Base-by-base conservation (phyloP, 164 flowering plant genomes). In the Stephania yunnanensis region DNA sequence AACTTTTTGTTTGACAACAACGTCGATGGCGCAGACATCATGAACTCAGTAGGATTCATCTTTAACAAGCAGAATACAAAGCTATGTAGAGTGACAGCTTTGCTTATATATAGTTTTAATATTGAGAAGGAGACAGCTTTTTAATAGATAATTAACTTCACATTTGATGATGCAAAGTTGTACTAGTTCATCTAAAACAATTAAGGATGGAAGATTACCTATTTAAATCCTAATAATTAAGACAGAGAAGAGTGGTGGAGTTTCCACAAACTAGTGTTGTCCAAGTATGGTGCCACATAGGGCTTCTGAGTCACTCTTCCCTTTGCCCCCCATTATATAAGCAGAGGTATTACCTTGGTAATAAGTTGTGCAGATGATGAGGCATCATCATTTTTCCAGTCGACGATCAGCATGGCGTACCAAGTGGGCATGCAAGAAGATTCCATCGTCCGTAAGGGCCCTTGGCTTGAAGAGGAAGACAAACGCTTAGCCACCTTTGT, bases 391-490 rank as follows among this genome's bases (percentile, higher is more conserved):
- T n/a, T 10, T 61, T 5, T 61, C 66, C 66, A 7, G n/a, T 25
- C 20, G 9, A 61, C 20, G 66, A 76, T 8, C 75, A 36, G 42
- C 42, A 75, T 77, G 76, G 74, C 72, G 17, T 72, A 75, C 66
- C 77, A 74, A 80, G 74, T 71, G 68, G 74, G 80, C 76, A 83
- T 83, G 77, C 82, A 84, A 76, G 86, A 79, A 71, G 78, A 77
- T 17, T 78, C 74, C 1, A 19, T 19, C 9, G 25, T 86, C 74
- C 87, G 90, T 9, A 90, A 80, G 81, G 93, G 97, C 68, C 86
- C 89, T 72, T 92, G 97, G 97, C 78, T 80, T 22, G 83, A 87
- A 69, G 92, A 88, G 75, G 94, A 90, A 83, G 94, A 92, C 65
- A 80, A 87, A 65, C 73, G 45, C 36, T 75, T 92, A 30, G 75